These are phyloP conservation scores for Fusarium nurragi DNA, from an alignment of 2,329 filamentous ascomycete genomes.

Conservation along the genomic window DNA sequence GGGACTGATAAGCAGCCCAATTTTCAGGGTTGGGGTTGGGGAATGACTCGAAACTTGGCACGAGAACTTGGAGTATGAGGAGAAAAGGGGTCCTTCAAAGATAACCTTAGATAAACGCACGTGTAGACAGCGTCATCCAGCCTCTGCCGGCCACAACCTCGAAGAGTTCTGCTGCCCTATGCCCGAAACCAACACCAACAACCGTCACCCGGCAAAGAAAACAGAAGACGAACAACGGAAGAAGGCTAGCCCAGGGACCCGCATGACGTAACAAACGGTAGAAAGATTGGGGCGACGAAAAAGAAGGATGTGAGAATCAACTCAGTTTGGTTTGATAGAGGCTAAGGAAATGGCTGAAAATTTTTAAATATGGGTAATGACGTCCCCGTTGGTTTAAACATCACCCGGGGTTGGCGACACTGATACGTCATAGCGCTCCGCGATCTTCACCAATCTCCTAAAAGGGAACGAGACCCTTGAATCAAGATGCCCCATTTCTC, in stretches of 20 bases:
- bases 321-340: background rate
- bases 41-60: constrained; percentile 25
- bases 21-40: background rate
- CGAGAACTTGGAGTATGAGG: constrained; percentile 6
- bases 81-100: background rate
- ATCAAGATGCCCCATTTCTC: constrained; percentile 19
- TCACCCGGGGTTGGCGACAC: background rate
- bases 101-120: constrained; percentile 32
- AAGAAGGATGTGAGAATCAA: background rate
- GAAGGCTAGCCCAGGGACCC: constrained; percentile 5
- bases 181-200: background rate
- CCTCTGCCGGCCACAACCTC: background rate
- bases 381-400: constrained; percentile 2
- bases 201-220: constrained; percentile 5
- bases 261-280: constrained; percentile 19
- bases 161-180: constrained; percentile 3
- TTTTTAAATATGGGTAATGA: constrained; percentile 26
- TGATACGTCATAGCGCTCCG: constrained; percentile 17
- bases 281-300: background rate
- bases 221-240: background rate
- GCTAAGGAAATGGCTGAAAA: constrained; percentile 3
- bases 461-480: constrained; percentile 16
- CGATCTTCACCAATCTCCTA: constrained; percentile 22
- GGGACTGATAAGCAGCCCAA: constrained; percentile 20
- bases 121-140: background rate